Base-by-base conservation (phyloP, 805 yeast species). In the Spathaspora arborariae region DNA sequence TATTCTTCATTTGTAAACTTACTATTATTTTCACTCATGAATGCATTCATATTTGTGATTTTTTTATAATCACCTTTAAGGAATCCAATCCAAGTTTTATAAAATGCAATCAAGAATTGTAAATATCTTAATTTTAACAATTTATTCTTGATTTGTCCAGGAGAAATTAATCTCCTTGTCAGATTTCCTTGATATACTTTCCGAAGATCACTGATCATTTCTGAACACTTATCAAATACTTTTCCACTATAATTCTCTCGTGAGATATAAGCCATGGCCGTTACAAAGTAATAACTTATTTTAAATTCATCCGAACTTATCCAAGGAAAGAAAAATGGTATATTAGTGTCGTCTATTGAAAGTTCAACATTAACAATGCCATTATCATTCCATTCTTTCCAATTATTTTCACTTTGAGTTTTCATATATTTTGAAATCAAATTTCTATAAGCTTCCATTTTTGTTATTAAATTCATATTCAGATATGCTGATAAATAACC, bases 281-380 rank as follows among this genome's bases (percentile, higher is more conserved):
- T 65, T n/a, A 70, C 54, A 39, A 74, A 67, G 51, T 73, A 74
- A 19, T 73, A 60, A 38, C 67, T 45, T 18, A 72, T 61, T 7
- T 67, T 64, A 54, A 72, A 74, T 46, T 76, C 79, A 37, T 67
- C 70, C 4, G 72, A 62, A 11, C 67, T 62, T 10, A 76, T 45
- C 80, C 81, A 77, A 16, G 56, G 55, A 1, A 74, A 52, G 19
- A 60, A 65, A 53, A 49, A 70, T 15, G 43, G 42, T 11, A 39
- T 8, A 3, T 36, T 21, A 8, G 10, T 21, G 4, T 20, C 36
- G 3, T 9, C 9, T n/a, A 24, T 40, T 2, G 41, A 24, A n/a
- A 18, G 10, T n/a, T 34, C 41, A 5, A 48, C 34, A 19, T 9
- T 20, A n/a, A 58, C 47, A 1, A 47, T 36, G 22, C 74, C 74